phyloP scores from a whole-genome alignment of 169 alveolate genomes.

The Fabrea salina region DNA sequence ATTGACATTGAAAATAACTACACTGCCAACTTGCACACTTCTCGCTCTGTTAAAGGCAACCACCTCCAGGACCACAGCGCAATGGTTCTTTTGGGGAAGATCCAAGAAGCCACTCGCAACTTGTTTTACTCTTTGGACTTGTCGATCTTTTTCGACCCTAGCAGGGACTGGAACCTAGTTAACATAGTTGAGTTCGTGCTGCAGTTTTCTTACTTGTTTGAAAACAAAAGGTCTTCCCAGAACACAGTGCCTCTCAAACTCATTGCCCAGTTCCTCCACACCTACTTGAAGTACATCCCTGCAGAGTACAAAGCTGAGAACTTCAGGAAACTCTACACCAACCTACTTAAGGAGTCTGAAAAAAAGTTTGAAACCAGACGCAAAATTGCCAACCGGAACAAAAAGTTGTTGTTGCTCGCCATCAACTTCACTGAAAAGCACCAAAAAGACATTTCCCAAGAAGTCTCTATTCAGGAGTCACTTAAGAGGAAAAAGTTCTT shows the following conservation, averaged over 20 bases:
- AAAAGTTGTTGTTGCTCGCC: not conserved
- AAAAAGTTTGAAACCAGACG: not conserved
- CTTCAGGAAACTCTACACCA: not conserved
- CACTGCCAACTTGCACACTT: not conserved
- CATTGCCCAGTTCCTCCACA: conserved; percentile 8
- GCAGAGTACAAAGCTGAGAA: not conserved
- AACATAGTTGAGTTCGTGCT: conserved; percentile 19
- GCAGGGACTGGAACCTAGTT: not conserved
- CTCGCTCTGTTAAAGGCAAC: not conserved
- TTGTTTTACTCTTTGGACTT: not conserved
- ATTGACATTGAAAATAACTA: not conserved
- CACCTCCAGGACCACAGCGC: not conserved
- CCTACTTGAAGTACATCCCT: not conserved
- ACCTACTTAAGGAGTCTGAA: conserved; percentile 9
- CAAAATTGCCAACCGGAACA: not conserved
- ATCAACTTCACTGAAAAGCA: conserved; percentile 20
- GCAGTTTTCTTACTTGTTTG: conserved; percentile 27
- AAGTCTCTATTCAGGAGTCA: conserved; percentile 6
- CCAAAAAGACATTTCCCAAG: not conserved
- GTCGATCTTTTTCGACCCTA: conserved; percentile 23
- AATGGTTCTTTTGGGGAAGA: not conserved
- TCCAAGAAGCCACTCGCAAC: conserved; percentile 14
- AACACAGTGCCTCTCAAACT: not conserved
- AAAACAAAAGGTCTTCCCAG: conserved; percentile 14
- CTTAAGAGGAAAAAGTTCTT: not conserved